These are phyloP conservation scores for Cyclotella choctawhatcheeana DNA, from an alignment of 108 stramenopile species.

Conservation along the genomic window DNA sequence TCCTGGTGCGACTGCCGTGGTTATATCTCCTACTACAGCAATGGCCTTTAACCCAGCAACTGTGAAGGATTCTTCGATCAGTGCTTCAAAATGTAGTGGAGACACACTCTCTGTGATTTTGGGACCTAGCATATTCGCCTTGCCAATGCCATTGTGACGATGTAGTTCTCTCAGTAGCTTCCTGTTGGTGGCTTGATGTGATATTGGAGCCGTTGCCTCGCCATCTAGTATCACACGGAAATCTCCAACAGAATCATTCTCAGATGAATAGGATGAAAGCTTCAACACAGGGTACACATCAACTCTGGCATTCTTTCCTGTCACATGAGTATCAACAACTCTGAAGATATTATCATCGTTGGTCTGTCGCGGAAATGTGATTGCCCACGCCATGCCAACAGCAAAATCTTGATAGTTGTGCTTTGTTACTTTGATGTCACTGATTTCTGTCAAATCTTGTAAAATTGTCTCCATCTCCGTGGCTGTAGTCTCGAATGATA, in stretches of 20 bases:
- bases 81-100: conserved; percentile 16
- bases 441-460: conserved; percentile 17
- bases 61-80: conserved; percentile 40
- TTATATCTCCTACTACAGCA: conserved; percentile 39
- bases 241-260: conserved; percentile 35
- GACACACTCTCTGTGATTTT: conserved; percentile 13
- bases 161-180: conserved; percentile 46
- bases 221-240: conserved; percentile 45
- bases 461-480: conserved; percentile 38
- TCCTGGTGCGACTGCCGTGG: conserved; percentile 27
- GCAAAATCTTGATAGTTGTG: conserved; percentile 31
- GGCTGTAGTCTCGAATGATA: conserved; percentile 26
- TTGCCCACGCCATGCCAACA: conserved; percentile 43
- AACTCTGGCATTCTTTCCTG: conserved; percentile 45
- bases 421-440: conserved; percentile 19
- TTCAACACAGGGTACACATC: conserved; percentile 34
- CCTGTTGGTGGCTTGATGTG: conserved; percentile 33
- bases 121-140: conserved; percentile 46
- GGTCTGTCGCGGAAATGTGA: conserved; percentile 18
- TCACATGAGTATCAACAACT: conserved; percentile 34
- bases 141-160: conserved; percentile 39
- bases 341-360: conserved; percentile 18
- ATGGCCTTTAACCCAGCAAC: conserved; percentile 21
- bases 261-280: conserved; percentile 29
- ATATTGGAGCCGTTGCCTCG: conserved; percentile 42